Percentiles rank a stretch among this genome's conserved stretches.
phyloP scores from a whole-genome alignment of 305 asterid species.

The Solanum chacoense region DNA sequence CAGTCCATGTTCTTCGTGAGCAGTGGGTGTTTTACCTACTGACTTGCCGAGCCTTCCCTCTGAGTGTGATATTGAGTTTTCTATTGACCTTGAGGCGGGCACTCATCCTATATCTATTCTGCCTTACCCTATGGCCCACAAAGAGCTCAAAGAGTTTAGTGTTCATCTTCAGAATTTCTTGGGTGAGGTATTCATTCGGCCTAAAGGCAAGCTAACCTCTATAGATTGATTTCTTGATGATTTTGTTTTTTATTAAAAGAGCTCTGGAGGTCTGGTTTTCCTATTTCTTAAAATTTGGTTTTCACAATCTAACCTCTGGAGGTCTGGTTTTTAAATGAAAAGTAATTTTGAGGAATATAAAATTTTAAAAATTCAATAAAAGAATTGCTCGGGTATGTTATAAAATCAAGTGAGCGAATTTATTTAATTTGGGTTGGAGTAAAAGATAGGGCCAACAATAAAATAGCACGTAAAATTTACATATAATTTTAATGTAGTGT shows the following conservation, averaged over 20 bases:
- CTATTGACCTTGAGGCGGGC: neutral
- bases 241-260: neutral
- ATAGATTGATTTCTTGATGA: neutral
- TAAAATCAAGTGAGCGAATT: neutral
- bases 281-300: neutral
- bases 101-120: neutral
- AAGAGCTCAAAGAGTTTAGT: neutral
- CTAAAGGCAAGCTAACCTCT: neutral
- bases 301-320: neutral
- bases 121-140: neutral
- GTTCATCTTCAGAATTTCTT: neutral
- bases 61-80: neutral
- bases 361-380: no score
- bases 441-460: neutral
- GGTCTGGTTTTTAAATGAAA: neutral
- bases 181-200: neutral
- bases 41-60: neutral
- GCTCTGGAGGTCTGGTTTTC: neutral
- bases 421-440: neutral
- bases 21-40: neutral
- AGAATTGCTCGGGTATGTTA: neutral
- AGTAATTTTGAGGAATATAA: no score
- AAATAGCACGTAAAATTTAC: no score
- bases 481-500: no score
- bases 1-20: neutral